Conservation (phyloP, 768 basidiomycete species). For the Tephrocybe sp. region DNA sequence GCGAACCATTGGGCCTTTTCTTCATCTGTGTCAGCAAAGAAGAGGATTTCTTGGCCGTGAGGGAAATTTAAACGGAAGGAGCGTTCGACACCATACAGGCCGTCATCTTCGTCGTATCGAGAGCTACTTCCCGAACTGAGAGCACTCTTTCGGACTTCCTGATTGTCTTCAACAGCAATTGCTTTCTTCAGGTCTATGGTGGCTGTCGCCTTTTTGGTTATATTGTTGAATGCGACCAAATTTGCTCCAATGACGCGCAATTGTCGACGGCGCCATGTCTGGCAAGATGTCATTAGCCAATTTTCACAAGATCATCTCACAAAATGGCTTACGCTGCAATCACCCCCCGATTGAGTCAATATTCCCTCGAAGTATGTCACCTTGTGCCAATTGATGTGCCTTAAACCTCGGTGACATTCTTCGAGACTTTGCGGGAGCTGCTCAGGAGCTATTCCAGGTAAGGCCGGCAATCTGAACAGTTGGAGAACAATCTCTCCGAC, state of each 20-base stretch:
- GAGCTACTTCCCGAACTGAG: conserved; percentile 37
- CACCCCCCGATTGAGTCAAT: conserved; percentile 91
- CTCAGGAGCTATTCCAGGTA: conserved; percentile 77
- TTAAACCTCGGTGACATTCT: conserved; percentile 85
- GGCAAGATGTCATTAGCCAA: conserved; percentile 8
- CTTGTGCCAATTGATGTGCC: conserved; percentile 93
- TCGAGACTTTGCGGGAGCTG: conserved; percentile 91
- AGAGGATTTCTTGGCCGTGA: conserved; percentile 75
- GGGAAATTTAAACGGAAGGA: conserved; percentile 86
- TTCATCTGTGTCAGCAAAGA: conserved; percentile 89
- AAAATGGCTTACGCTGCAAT: conserved; percentile 68
- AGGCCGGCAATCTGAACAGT: conserved; percentile 84
- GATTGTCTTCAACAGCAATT: conserved; percentile 72
- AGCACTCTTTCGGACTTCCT: conserved; percentile 50
- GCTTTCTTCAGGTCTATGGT: conserved; percentile 93
- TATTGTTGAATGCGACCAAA: conserved; percentile 88
- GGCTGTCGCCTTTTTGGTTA: conserved; percentile 86
- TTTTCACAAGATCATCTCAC: not conserved
- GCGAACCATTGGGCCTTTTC: conserved; percentile 86
- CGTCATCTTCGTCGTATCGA: conserved; percentile 60
- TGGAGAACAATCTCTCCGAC: conserved; percentile 89
- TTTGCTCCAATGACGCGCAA: conserved; percentile 85
- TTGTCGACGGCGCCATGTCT: conserved; percentile 84
- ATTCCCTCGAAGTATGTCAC: conserved; percentile 91
- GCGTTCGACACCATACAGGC: conserved; percentile 69